Base-by-base conservation (phyloP, 345 rosid species). In the Cardamine occulta region DNA sequence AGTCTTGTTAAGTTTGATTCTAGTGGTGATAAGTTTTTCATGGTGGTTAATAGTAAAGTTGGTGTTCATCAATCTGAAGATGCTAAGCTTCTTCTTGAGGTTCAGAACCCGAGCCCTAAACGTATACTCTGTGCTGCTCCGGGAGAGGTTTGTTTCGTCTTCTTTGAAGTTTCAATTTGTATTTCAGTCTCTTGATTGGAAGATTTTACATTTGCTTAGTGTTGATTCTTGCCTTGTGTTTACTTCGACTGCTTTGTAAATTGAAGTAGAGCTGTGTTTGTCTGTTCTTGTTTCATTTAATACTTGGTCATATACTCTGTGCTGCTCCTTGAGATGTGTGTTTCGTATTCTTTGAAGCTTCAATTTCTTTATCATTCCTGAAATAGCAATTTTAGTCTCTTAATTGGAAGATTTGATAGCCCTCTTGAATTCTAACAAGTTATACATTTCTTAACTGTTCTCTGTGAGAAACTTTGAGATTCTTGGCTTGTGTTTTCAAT, bases 11-110 rank as follows among this genome's bases (percentile, higher is more conserved):
- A 84, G 66, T 95, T 83, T 66, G 89, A 85, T 77, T 57, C 67
- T 3, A 73, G 31, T 14, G 99, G 93, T 1, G 96, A 89, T 35
- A 85, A 18, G 80, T 92, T 92, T 78, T 87, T 83, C 80, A 85
- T 95, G 97, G 93, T 86, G 15, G 76, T 78, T 4, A 93, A 74
- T 49, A 81, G 70, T 57, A 90, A 80, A 68, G 66, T 90, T 56
- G 93, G 91, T 44, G 80, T 92, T 81, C 97, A 95, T 78, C 81
- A 81, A n/a, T 86, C 89, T 0, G 99, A 92, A 71, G 97, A 95
- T 85, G 99, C 98, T 26, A 85, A 79, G 74, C 78, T 92, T 83
- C 76, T 90, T 29, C 66, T 77, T 52, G 90, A 92, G 72, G 79
- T 95, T 54, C 86, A 89, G 4, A 82, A 81, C 59, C 70, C 39